Base-by-base conservation (phyloP, 257 asterid genomes). In the Nicotiana tabacum region DNA sequence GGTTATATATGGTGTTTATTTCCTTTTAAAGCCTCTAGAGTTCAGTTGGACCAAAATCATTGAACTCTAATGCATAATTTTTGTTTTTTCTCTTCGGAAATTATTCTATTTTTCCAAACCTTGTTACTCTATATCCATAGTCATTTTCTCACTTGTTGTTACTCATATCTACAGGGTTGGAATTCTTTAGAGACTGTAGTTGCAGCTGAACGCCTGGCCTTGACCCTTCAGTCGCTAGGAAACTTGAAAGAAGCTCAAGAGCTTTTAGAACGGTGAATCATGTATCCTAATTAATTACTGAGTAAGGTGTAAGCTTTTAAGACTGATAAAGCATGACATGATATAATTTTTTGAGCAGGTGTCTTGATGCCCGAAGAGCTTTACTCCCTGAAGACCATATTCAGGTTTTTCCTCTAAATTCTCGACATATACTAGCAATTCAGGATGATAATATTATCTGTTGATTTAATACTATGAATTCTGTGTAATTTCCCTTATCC, bases 201-300 rank as follows among this genome's bases (percentile, higher is more conserved):
- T 88, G 91, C 94, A 85, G 97, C 98, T 78, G 98, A 94, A 85
- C 90, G 93, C 84, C 98, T 96, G 80, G 98, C 99, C 33, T 82
- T 90, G 83, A 87, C 93, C 83, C 90, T 94, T 69, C 94, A 90
- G 88, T 87, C 87, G 30, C 85, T 86, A 58, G 97, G 98, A 82
- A 87, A 81, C 78, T 85, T 96, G 81, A 89, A 60, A 84, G 98
- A 96, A 88, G 94, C 99, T 27, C 96, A 89, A 84, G 93, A 92
- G 83, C 93, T 96, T 62, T 83, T 96, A 65, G 89, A 92, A 85
- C 88, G 97, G 99, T 96, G 87, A 66, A 30, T 83, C 82, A 10
- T 30, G 60, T 80, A 43, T 21, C 85, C 77, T 2, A 39, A 57
- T 57, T 81, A 80, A 82, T 58, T 77, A 70, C 84, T 83, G 80